Evolutionary conservation across 495 filamentous ascomycete species (phyloP).

Genomic region (Penicillium ucsense): DNA sequence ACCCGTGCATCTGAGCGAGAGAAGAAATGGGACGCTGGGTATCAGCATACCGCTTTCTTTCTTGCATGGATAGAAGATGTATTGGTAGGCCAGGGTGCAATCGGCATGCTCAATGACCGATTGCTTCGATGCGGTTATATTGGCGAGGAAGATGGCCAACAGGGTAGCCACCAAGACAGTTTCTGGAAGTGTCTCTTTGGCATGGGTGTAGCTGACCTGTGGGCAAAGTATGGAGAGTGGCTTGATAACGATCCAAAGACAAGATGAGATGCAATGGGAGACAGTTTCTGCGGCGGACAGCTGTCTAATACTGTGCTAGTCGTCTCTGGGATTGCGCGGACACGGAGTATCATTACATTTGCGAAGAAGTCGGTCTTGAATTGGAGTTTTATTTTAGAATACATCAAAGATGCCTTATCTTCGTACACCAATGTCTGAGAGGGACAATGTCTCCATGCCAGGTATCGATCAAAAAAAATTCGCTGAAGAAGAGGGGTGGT

Average conservation of each 20-base stretch:
- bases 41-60: slow-evolving; percentile 89
- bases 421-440: slow-evolving; percentile 14
- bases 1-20: slow-evolving; percentile 36
- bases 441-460: slow-evolving; percentile 3
- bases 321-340: too few relatives aligned
- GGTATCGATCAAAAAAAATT: slow-evolving; percentile 7
- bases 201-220: slow-evolving; percentile 54
- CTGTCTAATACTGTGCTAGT: too few relatives aligned
- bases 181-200: slow-evolving; percentile 72
- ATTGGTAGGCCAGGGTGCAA: slow-evolving; percentile 62
- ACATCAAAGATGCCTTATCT: slow-evolving; percentile 15
- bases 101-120: slow-evolving; percentile 64
- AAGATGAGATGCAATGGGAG: too few relatives aligned
- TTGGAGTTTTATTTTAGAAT: slow-evolving; percentile 17
- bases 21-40: slow-evolving; percentile 75
- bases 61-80: slow-evolving; percentile 59
- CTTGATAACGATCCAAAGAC: slow-evolving; percentile 16
- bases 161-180: slow-evolving; percentile 39
- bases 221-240: slow-evolving; percentile 56
- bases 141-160: slow-evolving; percentile 17
- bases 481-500: slow-evolving; percentile 4
- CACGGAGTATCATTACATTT: too few relatives aligned
- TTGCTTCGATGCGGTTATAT: slow-evolving; percentile 45
- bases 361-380: slow-evolving; percentile 2
- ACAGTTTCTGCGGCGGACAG: too few relatives aligned